Evolutionary conservation across 1,139 yeast species (phyloP).

Genomic region (Debaryomyces subglobosus): DNA sequence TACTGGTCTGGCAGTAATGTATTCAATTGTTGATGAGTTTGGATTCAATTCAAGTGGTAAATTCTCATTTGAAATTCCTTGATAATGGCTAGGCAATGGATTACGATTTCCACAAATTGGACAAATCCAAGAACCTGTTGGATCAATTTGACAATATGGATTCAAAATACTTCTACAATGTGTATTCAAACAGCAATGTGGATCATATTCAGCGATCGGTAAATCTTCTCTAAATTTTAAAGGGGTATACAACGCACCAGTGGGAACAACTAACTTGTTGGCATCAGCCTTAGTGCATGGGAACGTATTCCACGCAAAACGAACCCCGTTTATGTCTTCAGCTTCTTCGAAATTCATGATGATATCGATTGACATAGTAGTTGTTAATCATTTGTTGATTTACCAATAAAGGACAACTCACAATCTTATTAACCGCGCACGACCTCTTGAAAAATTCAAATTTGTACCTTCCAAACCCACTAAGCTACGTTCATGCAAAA

Average conservation of each 20-base stretch:
- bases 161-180: conserved; percentile 86
- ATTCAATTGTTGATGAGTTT: conserved; percentile 84
- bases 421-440: conserved; percentile 1
- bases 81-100: conserved; percentile 88
- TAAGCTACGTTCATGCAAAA: background rate
- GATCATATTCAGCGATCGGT: conserved; percentile 86
- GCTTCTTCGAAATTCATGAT: conserved; percentile 53
- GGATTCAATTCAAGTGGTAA: conserved; percentile 87
- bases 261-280: conserved; percentile 89
- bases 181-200: conserved; percentile 77
- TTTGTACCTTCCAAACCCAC: background rate
- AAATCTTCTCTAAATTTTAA: conserved; percentile 77
- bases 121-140: conserved; percentile 87
- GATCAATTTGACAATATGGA: conserved; percentile 86
- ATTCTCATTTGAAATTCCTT: conserved; percentile 78
- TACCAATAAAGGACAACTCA: conserved; percentile 11
- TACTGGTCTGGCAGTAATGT: conserved; percentile 85
- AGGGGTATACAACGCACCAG: conserved; percentile 94
- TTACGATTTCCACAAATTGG: conserved; percentile 83
- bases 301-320: conserved; percentile 54
- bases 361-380: background rate
- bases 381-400: conserved; percentile 6
- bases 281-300: conserved; percentile 93
- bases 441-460: conserved; percentile 1
- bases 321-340: conserved; percentile 53